These are phyloP conservation scores for Esteya vermicola DNA, from an alignment of 2,329 filamentous ascomycete genomes.

Conservation along the genomic window DNA sequence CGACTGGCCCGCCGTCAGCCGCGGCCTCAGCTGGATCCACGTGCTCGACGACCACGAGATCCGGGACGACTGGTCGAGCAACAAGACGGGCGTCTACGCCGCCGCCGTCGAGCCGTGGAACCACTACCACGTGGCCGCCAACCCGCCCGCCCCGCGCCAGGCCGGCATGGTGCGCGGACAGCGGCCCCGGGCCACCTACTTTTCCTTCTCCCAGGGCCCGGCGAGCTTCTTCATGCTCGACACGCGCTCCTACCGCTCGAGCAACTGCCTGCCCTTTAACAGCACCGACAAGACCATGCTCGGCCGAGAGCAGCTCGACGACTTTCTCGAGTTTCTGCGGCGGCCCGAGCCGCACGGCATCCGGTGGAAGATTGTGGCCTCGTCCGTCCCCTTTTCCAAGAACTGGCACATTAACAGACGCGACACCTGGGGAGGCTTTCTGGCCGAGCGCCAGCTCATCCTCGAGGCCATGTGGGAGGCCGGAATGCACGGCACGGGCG, in stretches of 20 bases:
- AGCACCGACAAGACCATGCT: slow-evolving; percentile 72
- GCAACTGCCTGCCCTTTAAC: slow-evolving; percentile 43
- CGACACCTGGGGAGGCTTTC: slow-evolving; percentile 91
- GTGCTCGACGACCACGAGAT: slow-evolving; percentile 97
- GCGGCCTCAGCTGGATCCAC: slow-evolving; percentile 91
- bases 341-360: slow-evolving; percentile 62
- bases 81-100: slow-evolving; percentile 65
- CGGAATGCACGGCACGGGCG: slow-evolving; percentile 54
- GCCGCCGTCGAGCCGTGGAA: slow-evolving; percentile 73
- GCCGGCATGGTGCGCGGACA: too few relatives aligned
- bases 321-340: slow-evolving; percentile 64
- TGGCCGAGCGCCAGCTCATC: slow-evolving; percentile 62
- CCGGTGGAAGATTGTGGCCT: slow-evolving; percentile 86
- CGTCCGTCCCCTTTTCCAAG: slow-evolving; percentile 88
- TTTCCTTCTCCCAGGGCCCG: slow-evolving; percentile 77
- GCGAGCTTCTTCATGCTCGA: slow-evolving; percentile 92
- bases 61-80: slow-evolving; percentile 78
- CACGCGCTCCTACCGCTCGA: slow-evolving; percentile 74
- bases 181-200: slow-evolving; percentile 87
- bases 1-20: slow-evolving; percentile 65
- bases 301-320: slow-evolving; percentile 60
- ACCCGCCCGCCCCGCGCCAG: slow-evolving; percentile 48
- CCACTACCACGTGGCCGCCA: slow-evolving; percentile 72
- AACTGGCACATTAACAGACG: slow-evolving; percentile 84
- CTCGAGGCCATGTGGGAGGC: slow-evolving; percentile 90